These are phyloP conservation scores for Fusarium sp. DNA, from an alignment of 2,329 filamentous ascomycete species.

Conservation along the genomic window DNA sequence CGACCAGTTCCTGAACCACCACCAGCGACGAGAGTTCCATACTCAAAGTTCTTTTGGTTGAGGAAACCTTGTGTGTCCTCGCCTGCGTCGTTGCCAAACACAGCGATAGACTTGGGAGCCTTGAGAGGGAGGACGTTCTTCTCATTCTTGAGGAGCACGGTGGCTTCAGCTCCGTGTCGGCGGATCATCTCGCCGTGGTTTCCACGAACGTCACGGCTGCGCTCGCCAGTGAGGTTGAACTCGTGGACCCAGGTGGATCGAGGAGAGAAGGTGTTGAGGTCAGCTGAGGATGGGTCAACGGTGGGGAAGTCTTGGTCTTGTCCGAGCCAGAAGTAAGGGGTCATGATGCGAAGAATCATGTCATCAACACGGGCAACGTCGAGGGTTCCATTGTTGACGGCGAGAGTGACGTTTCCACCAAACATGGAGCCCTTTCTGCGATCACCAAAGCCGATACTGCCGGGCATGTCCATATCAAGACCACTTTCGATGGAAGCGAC, in stretches of 20 bases:
- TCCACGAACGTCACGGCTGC: conserved; percentile 63
- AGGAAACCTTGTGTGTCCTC: conserved; percentile 72
- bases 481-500: conserved; percentile 76
- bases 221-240: conserved; percentile 61
- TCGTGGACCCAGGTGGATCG: conserved; percentile 57
- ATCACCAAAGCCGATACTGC: conserved; percentile 51
- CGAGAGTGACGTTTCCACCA: conserved; percentile 58
- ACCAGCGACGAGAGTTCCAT: conserved; percentile 67
- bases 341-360: conserved; percentile 66
- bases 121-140: conserved; percentile 70
- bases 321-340: conserved; percentile 61
- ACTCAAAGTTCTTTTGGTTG: conserved; percentile 73
- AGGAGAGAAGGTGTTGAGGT: conserved; percentile 63
- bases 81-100: conserved; percentile 64
- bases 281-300: conserved; percentile 57
- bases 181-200: conserved; percentile 67
- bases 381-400: conserved; percentile 61
- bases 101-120: conserved; percentile 66
- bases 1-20: conserved; percentile 63
- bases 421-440: conserved; percentile 53
- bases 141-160: conserved; percentile 79
- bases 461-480: conserved; percentile 71
- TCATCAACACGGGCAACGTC: conserved; percentile 56
- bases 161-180: conserved; percentile 67
- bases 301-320: conserved; percentile 61